Percentiles rank a stretch among this genome's conserved stretches.
phyloP scores from a whole-genome alignment of 1,284 basidiomycete species.

The Sanghuangporus weigelae region DNA sequence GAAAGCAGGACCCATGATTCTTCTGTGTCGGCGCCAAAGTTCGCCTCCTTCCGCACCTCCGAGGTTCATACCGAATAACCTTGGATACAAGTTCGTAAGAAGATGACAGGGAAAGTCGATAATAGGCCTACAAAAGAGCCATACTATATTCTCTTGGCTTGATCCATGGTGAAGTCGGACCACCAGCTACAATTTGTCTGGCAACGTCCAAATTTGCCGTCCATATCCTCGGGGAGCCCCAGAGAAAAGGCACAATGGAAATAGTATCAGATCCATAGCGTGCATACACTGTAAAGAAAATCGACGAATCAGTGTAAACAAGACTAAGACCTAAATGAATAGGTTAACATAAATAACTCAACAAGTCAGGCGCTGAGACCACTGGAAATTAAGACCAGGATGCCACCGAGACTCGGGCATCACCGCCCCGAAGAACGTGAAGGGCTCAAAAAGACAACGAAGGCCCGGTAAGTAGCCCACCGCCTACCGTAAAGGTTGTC shows the following conservation, averaged over 20 bases:
- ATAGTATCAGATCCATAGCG: conserved; percentile 35
- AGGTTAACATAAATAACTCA: conserved; percentile 11
- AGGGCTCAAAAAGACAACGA: conserved; percentile 28
- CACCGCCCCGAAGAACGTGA: conserved; percentile 31
- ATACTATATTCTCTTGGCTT: conserved; percentile 33
- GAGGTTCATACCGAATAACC: conserved; percentile 44
- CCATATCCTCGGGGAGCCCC: conserved; percentile 34
- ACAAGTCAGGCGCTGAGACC: conserved; percentile 33
- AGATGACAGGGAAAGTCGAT: not conserved
- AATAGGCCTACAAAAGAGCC: conserved; percentile 28
- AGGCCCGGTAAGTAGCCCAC: conserved; percentile 8
- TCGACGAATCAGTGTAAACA: not conserved
- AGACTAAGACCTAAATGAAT: not conserved
- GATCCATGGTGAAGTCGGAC: conserved; percentile 35
- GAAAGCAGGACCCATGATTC: conserved; percentile 45
- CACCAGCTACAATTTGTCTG: conserved; percentile 38
- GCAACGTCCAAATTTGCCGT: conserved; percentile 45
- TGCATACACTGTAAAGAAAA: conserved; percentile 32
- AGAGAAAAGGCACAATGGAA: conserved; percentile 39
- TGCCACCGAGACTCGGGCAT: conserved; percentile 43
- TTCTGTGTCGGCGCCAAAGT: conserved; percentile 44
- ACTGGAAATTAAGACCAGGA: conserved; percentile 32
- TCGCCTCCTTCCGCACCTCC: conserved; percentile 36
- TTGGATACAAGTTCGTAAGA: conserved; percentile 19
- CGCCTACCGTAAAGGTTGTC: not conserved